phyloP scores from a whole-genome alignment of 2,329 filamentous ascomycete genomes.

The Raffaelea arxii region DNA sequence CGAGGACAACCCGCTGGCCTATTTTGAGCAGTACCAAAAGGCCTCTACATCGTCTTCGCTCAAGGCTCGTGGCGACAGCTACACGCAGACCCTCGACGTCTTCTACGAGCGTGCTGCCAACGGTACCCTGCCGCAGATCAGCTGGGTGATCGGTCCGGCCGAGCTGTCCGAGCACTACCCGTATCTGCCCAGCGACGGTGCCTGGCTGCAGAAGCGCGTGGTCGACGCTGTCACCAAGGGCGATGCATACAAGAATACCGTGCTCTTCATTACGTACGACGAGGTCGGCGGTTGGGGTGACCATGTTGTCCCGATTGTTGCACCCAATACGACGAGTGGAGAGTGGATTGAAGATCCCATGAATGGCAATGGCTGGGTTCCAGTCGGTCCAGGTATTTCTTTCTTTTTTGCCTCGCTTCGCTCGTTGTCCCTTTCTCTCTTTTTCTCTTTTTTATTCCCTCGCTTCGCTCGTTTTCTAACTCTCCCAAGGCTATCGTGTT shows the following conservation, averaged over 20 bases:
- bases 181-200: constrained; percentile 41
- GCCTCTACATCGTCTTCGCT: constrained; percentile 25
- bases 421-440: too few relatives aligned
- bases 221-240: constrained; percentile 39
- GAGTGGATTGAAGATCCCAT: constrained; percentile 35
- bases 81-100: constrained; percentile 3
- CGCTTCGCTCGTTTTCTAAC: too few relatives aligned
- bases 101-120: constrained; percentile 30
- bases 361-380: constrained; percentile 14
- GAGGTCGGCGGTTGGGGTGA: constrained; percentile 19
- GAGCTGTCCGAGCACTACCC: constrained; percentile 45
- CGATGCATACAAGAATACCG: constrained; percentile 36
- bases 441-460: too few relatives aligned
- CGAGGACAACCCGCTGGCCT: constrained; percentile 36
- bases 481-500: constrained; percentile 31
- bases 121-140: constrained; percentile 34
- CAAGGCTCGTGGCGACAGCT: constrained; percentile 28
- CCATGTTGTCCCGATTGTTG: constrained; percentile 35
- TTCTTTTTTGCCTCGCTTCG: too few relatives aligned
- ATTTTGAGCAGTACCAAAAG: constrained; percentile 35
- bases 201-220: constrained; percentile 43
- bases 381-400: constrained; percentile 4
- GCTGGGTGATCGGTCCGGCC: constrained; percentile 35
- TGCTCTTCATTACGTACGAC: constrained; percentile 36
- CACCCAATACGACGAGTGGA: constrained; percentile 29